A percentile compares a stretch with the other conserved stretches of the same genome.
phyloP scores from a whole-genome alignment of 73 alveolate genomes.

The Paramecium bursaria region DNA sequence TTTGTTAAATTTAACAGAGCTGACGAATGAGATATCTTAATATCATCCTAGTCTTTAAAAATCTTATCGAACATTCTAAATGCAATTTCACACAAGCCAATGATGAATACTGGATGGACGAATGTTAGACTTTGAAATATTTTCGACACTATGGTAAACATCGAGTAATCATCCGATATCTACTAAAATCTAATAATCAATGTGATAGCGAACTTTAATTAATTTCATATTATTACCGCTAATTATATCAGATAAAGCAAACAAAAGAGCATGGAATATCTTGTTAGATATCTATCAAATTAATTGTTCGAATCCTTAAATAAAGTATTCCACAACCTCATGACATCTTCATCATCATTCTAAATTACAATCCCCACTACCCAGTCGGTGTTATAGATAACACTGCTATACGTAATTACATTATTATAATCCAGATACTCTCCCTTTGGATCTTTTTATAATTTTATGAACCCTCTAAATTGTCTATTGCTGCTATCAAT shows the following conservation, averaged over 20 bases:
- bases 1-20: slow-evolving; percentile 23
- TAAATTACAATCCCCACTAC: slow-evolving; percentile 43
- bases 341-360: slow-evolving; percentile 39
- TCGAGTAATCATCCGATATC: background rate
- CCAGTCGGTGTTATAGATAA: slow-evolving; percentile 51
- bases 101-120: slow-evolving; percentile 24
- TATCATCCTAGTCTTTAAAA: slow-evolving; percentile 6
- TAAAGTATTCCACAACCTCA: slow-evolving; percentile 28
- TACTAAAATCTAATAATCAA: slow-evolving; percentile 1
- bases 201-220: background rate
- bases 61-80: slow-evolving; percentile 1
- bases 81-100: slow-evolving; percentile 33
- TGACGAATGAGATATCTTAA: slow-evolving; percentile 38
- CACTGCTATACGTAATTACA: slow-evolving; percentile 11
- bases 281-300: slow-evolving; percentile 46
- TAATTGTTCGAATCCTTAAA: background rate
- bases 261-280: background rate
- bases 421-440: slow-evolving; percentile 42
- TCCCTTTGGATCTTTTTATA: slow-evolving; percentile 60
- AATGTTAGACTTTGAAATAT: slow-evolving; percentile 41
- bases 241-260: slow-evolving; percentile 15
- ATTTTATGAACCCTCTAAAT: slow-evolving; percentile 54
- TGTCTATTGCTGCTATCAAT: background rate
- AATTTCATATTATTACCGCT: background rate
- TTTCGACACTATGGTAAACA: slow-evolving; percentile 1